phyloP scores from a whole-genome alignment of 2,329 filamentous ascomycete genomes.

The Colletotrichum limetticola region DNA sequence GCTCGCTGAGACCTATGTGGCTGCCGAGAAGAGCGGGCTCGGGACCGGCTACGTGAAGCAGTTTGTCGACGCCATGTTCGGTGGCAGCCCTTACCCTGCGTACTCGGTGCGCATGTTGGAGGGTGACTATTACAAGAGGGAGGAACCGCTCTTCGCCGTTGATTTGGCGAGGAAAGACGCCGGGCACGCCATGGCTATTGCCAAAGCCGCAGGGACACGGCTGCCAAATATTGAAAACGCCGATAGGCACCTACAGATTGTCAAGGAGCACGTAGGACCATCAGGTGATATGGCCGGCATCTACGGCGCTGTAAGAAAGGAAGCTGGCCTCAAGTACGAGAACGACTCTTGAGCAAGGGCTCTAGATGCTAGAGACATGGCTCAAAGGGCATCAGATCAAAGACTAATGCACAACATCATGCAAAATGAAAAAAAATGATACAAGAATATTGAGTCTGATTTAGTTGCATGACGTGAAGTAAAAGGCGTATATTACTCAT shows the following conservation, averaged over 20 bases:
- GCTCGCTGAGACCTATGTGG: constrained; percentile 79
- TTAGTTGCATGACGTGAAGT: neutral
- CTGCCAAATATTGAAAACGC: constrained; percentile 74
- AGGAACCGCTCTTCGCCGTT: constrained; percentile 84
- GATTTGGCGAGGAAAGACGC: constrained; percentile 87
- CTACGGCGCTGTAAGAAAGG: constrained; percentile 82
- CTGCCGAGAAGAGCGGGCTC: constrained; percentile 84
- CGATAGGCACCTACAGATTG: constrained; percentile 74
- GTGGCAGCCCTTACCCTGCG: constrained; percentile 74
- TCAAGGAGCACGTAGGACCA: constrained; percentile 75
- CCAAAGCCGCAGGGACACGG: constrained; percentile 68
- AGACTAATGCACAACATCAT: neutral
- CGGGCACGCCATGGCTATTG: constrained; percentile 77
- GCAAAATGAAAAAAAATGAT: neutral
- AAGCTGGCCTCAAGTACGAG: constrained; percentile 80
- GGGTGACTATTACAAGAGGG: constrained; percentile 81
- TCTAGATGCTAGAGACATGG: neutral
- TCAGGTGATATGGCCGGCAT: constrained; percentile 84
- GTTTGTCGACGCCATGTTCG: constrained; percentile 79
- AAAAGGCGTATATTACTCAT: neutral
- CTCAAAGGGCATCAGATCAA: no score
- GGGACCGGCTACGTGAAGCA: constrained; percentile 76
- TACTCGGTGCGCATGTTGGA: constrained; percentile 80
- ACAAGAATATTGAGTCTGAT: neutral
- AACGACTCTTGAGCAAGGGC: constrained; percentile 54